Evolutionary conservation across 441 rosid genomes (phyloP).

Genomic region (Lepidium campestre): DNA sequence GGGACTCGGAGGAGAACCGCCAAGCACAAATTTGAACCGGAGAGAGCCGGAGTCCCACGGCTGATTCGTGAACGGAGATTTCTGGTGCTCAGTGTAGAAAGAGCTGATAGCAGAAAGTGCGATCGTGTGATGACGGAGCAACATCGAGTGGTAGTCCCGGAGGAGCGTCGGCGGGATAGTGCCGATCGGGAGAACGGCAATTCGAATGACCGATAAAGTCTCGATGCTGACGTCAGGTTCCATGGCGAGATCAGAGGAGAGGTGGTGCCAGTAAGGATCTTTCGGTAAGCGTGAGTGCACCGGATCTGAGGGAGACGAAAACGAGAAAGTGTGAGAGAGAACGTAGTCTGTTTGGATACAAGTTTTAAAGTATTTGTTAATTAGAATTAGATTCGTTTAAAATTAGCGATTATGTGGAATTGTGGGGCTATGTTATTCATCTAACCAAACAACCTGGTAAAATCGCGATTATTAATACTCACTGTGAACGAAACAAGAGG

Average conservation of each 20-base stretch:
- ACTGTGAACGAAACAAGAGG: not conserved
- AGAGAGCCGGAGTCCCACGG: conserved; percentile 94
- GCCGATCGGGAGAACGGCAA: conserved; percentile 85
- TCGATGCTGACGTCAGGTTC: conserved; percentile 97
- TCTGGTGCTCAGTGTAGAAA: conserved; percentile 95
- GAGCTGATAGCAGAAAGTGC: conserved; percentile 83
- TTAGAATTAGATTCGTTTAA: not conserved
- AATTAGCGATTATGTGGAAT: not conserved
- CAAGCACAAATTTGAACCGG: conserved; percentile 80
- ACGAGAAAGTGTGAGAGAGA: conserved; percentile 1
- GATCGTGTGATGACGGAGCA: conserved; percentile 61
- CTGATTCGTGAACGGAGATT: conserved; percentile 82
- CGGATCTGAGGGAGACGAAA: conserved; percentile 23
- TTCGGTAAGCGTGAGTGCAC: conserved; percentile 18
- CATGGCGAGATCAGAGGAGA: conserved; percentile 38
- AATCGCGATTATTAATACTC: not conserved
- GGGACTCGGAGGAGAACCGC: conserved; percentile 89
- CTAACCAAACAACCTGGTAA: conserved; percentile 13
- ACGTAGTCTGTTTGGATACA: conserved; percentile 14
- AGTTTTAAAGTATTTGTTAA: not conserved
- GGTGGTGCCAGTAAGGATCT: conserved; percentile 3
- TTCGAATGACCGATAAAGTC: conserved; percentile 77
- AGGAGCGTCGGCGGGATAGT: conserved; percentile 53
- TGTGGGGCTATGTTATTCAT: not conserved
- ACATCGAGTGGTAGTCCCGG: conserved; percentile 82